Evolutionary conservation across 345 rosid genomes (phyloP).

Genomic region (thale cress (Arabidopsis thaliana)): TAIR10.1 NC_003070.9:5532501-5533000

Average conservation of each 20-base stretch:
- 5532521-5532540: constrained; percentile 33
- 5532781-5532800: constrained; percentile 41
- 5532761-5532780: constrained; percentile 22
- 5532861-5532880: constrained; percentile 19
- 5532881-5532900: constrained; percentile 54
- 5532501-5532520: constrained; percentile 37
- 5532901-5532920: constrained; percentile 21
- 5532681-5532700: constrained; percentile 11
- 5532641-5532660: constrained; percentile 36
- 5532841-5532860: constrained; percentile 26
- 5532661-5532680: not conserved
- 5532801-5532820: constrained; percentile 42
- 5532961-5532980: constrained; percentile 52
- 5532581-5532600: constrained; percentile 45
- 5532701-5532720: constrained; percentile 40
- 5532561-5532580: constrained; percentile 35
- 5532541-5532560: constrained; percentile 44
- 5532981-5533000: constrained; percentile 34
- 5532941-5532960: constrained; percentile 52
- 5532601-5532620: constrained; percentile 31
- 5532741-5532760: not conserved
- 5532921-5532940: constrained; percentile 22
- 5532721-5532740: constrained; percentile 40
- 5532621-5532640: constrained; percentile 38
- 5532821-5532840: constrained; percentile 52